Conservation (phyloP, 768 basidiomycete genomes). For the Amanita thiersii region DNA sequence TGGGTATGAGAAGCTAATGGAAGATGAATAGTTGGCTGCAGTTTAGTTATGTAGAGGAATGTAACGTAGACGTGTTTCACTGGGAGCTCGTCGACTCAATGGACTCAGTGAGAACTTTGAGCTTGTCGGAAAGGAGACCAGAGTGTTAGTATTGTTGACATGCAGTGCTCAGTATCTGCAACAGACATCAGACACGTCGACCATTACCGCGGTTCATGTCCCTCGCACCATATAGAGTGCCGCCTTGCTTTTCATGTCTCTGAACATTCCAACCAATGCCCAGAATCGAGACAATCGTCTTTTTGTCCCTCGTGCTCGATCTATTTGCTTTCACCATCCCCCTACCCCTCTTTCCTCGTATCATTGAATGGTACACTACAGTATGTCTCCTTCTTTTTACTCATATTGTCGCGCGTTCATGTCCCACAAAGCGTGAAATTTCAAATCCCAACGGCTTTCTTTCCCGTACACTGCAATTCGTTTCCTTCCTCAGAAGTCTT, state of each 20-base stretch:
- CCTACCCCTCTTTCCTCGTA: constrained; percentile 94
- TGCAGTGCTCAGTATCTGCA: neutral
- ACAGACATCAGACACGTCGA: constrained; percentile 1
- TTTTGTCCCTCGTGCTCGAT: constrained; percentile 86
- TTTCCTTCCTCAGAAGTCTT: constrained; percentile 57
- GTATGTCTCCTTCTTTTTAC: constrained; percentile 28
- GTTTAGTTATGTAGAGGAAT: no score
- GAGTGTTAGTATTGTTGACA: neutral
- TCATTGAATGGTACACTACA: constrained; percentile 87
- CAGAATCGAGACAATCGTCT: constrained; percentile 75
- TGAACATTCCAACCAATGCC: constrained; percentile 31
- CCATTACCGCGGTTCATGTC: neutral
- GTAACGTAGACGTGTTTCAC: no score
- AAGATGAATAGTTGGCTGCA: neutral
- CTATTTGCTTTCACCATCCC: constrained; percentile 90
- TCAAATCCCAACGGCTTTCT: constrained; percentile 66
- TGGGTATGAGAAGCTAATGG: constrained; percentile 28
- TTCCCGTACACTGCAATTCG: constrained; percentile 57
- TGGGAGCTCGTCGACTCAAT: neutral
- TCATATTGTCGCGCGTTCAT: constrained; percentile 5
- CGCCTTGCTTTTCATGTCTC: neutral
- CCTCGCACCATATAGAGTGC: neutral
- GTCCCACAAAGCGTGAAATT: constrained; percentile 52
- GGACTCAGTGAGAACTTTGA: neutral
- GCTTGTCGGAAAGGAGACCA: neutral